Evolutionary conservation across 768 basidiomycete genomes (phyloP).

Genomic region (Crucibulum laeve): DNA sequence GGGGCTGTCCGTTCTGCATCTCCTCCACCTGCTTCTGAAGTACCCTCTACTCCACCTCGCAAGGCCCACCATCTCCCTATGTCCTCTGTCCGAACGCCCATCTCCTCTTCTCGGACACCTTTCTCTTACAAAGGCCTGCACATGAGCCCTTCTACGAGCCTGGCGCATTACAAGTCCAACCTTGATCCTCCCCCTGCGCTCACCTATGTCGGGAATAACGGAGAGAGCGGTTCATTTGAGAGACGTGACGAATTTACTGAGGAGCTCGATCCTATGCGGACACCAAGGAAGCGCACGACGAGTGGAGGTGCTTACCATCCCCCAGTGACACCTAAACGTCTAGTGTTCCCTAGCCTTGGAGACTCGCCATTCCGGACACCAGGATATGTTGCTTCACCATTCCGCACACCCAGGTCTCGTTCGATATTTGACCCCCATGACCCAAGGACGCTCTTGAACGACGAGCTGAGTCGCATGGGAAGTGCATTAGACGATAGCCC

Average conservation of each 20-base stretch:
- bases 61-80: conserved; percentile 30
- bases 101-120: conserved; percentile 64
- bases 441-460: conserved; percentile 62
- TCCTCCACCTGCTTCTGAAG: conserved; percentile 13
- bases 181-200: conserved; percentile 58
- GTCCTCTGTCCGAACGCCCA: conserved; percentile 60
- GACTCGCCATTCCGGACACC: conserved; percentile 38
- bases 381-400: conserved; percentile 25
- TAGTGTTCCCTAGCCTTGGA: conserved; percentile 30
- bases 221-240: conserved; percentile 12
- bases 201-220: conserved; percentile 16
- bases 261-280: conserved; percentile 27
- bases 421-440: conserved; percentile 69
- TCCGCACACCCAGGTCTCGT: conserved; percentile 45
- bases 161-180: conserved; percentile 65
- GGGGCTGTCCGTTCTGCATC: conserved; percentile 14
- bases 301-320: conserved; percentile 15
- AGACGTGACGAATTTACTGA: conserved; percentile 17
- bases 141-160: conserved; percentile 64
- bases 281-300: conserved; percentile 30
- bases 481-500: conserved; percentile 55
- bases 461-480: conserved; percentile 60
- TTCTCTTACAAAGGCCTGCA: conserved; percentile 65
- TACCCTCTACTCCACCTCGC: conserved; percentile 38
- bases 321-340: conserved; percentile 33